Evolutionary conservation across 2,329 filamentous ascomycete genomes (phyloP).

Genomic region (Aspergillus fijiensis): DNA sequence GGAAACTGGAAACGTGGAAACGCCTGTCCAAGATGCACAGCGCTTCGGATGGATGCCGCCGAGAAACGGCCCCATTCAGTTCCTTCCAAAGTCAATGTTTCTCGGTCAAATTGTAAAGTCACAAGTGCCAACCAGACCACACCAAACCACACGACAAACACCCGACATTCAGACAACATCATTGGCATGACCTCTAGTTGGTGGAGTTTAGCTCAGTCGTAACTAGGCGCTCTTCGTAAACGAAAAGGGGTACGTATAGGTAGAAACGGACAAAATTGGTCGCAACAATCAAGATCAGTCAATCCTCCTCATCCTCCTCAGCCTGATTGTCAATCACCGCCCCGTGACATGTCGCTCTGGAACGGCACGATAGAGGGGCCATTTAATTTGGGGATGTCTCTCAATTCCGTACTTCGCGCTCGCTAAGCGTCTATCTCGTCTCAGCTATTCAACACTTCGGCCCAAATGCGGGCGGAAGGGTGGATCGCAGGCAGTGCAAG

Average conservation of each 20-base stretch:
- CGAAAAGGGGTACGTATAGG: neutral
- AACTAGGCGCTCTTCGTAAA: neutral
- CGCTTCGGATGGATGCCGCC: slow-evolving; percentile 17
- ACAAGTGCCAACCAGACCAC: too few relatives aligned
- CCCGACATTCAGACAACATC: too few relatives aligned
- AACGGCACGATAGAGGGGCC: neutral
- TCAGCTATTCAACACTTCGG: neutral
- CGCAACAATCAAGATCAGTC: neutral
- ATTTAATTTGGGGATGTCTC: neutral
- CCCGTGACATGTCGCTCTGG: neutral
- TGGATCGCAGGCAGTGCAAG: neutral
- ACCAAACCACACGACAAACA: too few relatives aligned
- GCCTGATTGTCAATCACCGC: neutral
- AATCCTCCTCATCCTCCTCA: neutral
- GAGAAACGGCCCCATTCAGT: slow-evolving; percentile 21
- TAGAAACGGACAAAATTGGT: slow-evolving; percentile 4
- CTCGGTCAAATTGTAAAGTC: neutral
- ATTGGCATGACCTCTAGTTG: too few relatives aligned
- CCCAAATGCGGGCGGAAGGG: neutral
- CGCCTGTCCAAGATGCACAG: slow-evolving; percentile 11
- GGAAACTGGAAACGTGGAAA: slow-evolving; percentile 10
- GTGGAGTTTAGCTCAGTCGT: too few relatives aligned
- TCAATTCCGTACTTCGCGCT: neutral
- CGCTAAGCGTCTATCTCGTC: neutral
- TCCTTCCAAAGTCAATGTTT: slow-evolving; percentile 5